phyloP scores from a whole-genome alignment of 2,329 filamentous ascomycete genomes.

The Neonectria faginata region DNA sequence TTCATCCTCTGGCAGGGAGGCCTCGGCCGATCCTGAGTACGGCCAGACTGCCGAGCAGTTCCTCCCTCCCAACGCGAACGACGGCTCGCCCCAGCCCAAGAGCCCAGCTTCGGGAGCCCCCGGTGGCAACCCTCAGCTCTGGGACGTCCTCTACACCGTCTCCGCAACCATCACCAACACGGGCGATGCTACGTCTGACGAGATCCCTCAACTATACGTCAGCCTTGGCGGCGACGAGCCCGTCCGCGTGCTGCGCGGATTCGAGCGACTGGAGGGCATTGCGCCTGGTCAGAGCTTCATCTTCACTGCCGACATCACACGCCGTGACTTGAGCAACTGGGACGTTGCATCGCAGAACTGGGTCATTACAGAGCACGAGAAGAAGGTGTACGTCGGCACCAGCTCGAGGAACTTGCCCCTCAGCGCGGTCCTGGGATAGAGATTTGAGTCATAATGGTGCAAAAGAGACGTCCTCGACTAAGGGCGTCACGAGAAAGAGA shows the following conservation, averaged over 20 bases:
- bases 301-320: constrained; percentile 77
- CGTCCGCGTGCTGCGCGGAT: constrained; percentile 76
- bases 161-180: constrained; percentile 79
- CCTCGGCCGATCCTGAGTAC: constrained; percentile 70
- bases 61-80: constrained; percentile 68
- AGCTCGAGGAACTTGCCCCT: constrained; percentile 67
- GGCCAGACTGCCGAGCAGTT: constrained; percentile 68
- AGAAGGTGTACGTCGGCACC: constrained; percentile 67
- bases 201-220: constrained; percentile 83
- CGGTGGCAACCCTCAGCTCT: constrained; percentile 74
- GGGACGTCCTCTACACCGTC: constrained; percentile 76
- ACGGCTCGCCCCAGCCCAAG: constrained; percentile 68
- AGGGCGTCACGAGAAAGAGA: constrained; percentile 1
- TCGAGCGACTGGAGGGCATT: constrained; percentile 79
- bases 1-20: constrained; percentile 65
- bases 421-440: constrained; percentile 33
- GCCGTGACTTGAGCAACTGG: constrained; percentile 91
- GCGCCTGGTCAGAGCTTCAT: constrained; percentile 73
- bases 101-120: constrained; percentile 63
- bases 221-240: constrained; percentile 84
- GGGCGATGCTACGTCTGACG: constrained; percentile 72
- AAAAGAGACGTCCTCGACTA: neutral
- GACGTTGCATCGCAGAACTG: constrained; percentile 84
- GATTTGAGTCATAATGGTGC: neutral
- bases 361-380: constrained; percentile 68